Evolutionary conservation across 257 asterid species (phyloP), one percentile per base, ranked within the genome.

Genomic region (Fraxinus cuspidata): DNA sequence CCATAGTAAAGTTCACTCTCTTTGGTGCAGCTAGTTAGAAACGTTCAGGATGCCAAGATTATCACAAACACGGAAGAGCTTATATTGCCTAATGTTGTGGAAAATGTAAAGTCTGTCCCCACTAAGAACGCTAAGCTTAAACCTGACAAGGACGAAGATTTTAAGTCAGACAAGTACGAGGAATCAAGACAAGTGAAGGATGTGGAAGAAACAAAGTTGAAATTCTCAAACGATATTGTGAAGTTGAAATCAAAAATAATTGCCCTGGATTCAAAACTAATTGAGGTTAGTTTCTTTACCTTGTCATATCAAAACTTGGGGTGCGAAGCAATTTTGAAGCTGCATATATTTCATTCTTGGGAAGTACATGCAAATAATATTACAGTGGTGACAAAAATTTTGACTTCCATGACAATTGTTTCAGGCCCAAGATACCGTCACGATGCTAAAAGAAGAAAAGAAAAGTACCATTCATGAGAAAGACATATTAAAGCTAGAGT

Each of bases 231-330:
- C 63, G 84, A 88, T 58, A 73, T 86, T 5, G 86, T 84, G 85
- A 90, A 86, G 67, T 67, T 90, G 83, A 86, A 84, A 71, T 87
- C 87, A 69, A 88, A 82, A 84, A 81, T 89, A 67, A 81, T 82
- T 15, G 27, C 81, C 78, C 66, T 92, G 90, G 89, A 87, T 80
- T 77, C 84, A 78, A 86, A 90, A 88, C 86, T 94, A 74, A 80
- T 80, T 74, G 86, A 90, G 97, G 97, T 94, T 69, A 77, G 89
- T 82, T 73, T 78, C 15, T 65, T 74, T 25, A 28, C 80, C 51
- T 37, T 58, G 35, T 67, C 63, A 78, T 73, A 58, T 40, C 70
- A 73, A 66, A 81, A 72, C 76, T 75, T 68, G 72, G 38, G 31
- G 58, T 51, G 31, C 16, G 47, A 31, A 40, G 63, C 1, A 25